Evolutionary conservation across 2,329 filamentous ascomycete genomes (phyloP), one percentile per base, ranked within the genome.

Genomic region (Sodiomyces alkalinus): DNA sequence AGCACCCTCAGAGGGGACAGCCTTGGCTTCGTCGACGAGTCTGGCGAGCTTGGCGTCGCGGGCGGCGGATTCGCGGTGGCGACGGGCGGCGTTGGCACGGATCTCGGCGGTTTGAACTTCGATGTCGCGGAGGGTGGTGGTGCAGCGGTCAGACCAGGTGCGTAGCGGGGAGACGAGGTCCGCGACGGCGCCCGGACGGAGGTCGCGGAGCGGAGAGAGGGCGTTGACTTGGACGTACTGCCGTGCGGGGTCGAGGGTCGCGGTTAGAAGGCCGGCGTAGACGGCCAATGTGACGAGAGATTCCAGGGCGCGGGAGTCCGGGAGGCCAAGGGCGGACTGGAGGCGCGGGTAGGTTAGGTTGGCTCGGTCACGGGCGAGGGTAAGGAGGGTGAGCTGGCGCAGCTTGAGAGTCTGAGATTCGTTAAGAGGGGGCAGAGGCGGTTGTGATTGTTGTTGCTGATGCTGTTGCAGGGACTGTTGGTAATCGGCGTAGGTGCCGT

Each of bases 401-500:
- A 98, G 79, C 58, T 98, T 98, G 38, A 75, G 67, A 23, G 64
- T 57, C 58, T 98, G 90, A 30, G 69, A 61, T 1, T 71, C 64
- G 47, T 68, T 77, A 27, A 98, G 71, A 6, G 62, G 36, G 3
- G 87, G 90, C 3, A 94, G 74, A 37, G 42, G 41, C 13, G 51
- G 30, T 9, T 17, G 17, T 9, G 15, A 9, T 23, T 31, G 23
- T 15, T 27, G 23, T 11, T 25, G 22, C n/a, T 53, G 48, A 20
- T 31, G 23, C 16, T 27, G 23, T 11, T 25, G 22, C n/a, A 53
- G 48, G 15, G 37, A 35, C n/a, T 44, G 38, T 14, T 40, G 46
- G 60, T 93, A 94, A 41, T 77, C 70, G 34, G 68, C 59, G 62
- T 83, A 94, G 34, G 83, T 93, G 35, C 87, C 90, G 64, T 90